Evolutionary conservation across 108 stramenopile species (phyloP), one percentile per base, ranked within the genome.

Genomic region (Seminavis robusta): DNA sequence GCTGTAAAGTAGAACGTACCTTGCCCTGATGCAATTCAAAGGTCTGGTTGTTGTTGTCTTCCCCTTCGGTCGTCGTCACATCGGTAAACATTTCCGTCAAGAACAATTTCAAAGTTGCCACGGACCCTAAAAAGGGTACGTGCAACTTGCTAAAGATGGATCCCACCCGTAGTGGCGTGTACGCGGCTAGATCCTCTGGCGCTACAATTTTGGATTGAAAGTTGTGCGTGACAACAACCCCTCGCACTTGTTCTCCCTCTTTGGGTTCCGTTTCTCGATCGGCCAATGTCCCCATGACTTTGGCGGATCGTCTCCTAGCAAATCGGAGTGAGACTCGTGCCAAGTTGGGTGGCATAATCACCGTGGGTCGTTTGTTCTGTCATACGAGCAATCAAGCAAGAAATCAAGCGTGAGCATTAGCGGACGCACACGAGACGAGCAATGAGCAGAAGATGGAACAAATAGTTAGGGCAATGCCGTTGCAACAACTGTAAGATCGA

Each of bases 251-350:
- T 34, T 88, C 83, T 8, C 88, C 94, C 51, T 83, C 74, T 74
- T 47, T 28, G 26, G 69, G 66, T 31, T 80, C 67, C 6, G 58
- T 55, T 16, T 72, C 76, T 8, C 71, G 68, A 13, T 67, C 61
- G 10, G 93, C 93, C 16, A 94, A 64, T 15, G 66, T 69, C 13
- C 93, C 93, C 93, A 94, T 94, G 8, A 94, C 87, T 57, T 90
- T 90, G 31, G 93, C 93, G 15, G 86, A 88, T 47, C 86, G 70
- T 26, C 93, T 68, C 1, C 85, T 77, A n/a, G 89, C 86, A 71
- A 94, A 94, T 43, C 78, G 86, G 6, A 94, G 68, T 48, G 86
- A 88, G 0, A 94, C 85, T 23, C 85, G 83, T 63, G 87, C 87
- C 44, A 84, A 69, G 46, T 92, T 93, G 4, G 90, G 90, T 13